Percentiles rank a stretch among this genome's conserved stretches.
These are phyloP conservation scores for Apiosordaria backusii DNA, from an alignment of 495 filamentous ascomycete species.

Conservation along the genomic window DNA sequence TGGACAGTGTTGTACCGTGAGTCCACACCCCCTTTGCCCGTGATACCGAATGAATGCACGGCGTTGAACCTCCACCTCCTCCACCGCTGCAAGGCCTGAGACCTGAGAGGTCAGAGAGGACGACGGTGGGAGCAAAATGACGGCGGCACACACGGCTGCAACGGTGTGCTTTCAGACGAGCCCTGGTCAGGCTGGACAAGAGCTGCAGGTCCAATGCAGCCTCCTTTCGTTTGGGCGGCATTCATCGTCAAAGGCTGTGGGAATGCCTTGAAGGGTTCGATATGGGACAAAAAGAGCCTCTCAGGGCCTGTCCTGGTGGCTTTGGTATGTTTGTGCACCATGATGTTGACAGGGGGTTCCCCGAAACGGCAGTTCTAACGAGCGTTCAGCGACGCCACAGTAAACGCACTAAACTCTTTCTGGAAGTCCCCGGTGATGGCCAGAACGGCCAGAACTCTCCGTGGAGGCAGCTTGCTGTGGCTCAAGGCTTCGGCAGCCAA, in stretches of 20 bases:
- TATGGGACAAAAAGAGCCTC: conserved; percentile 19
- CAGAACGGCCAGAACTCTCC: conserved; percentile 11
- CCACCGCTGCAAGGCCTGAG: conserved; percentile 3
- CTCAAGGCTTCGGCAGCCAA: conserved; percentile 22
- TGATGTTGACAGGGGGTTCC: conserved; percentile 13
- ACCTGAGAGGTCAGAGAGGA: background rate
- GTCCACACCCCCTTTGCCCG: conserved; percentile 6
- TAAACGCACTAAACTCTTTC: conserved; percentile 11
- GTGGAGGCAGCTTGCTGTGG: conserved; percentile 24
- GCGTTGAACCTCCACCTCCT: background rate
- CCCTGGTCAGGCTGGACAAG: conserved; percentile 21
- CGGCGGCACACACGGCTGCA: conserved; percentile 12
- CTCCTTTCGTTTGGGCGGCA: background rate
- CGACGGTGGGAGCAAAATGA: conserved; percentile 1
- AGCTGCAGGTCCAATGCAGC: conserved; percentile 15
- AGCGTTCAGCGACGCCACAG: conserved; percentile 35
- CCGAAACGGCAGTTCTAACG: conserved; percentile 29
- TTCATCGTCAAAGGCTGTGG: conserved; percentile 6
- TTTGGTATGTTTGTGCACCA: conserved; percentile 14
- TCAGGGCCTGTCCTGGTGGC: conserved; percentile 28
- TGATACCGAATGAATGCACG: conserved; percentile 7
- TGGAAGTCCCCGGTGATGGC: conserved; percentile 13
- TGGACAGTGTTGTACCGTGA: conserved; percentile 18
- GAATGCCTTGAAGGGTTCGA: conserved; percentile 9
- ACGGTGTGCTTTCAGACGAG: conserved; percentile 18